A percentile compares a stretch with the other conserved stretches of the same genome.
These are phyloP conservation scores for Diaporthe sp. DNA, from an alignment of 2,329 filamentous ascomycete species.

Conservation along the genomic window DNA sequence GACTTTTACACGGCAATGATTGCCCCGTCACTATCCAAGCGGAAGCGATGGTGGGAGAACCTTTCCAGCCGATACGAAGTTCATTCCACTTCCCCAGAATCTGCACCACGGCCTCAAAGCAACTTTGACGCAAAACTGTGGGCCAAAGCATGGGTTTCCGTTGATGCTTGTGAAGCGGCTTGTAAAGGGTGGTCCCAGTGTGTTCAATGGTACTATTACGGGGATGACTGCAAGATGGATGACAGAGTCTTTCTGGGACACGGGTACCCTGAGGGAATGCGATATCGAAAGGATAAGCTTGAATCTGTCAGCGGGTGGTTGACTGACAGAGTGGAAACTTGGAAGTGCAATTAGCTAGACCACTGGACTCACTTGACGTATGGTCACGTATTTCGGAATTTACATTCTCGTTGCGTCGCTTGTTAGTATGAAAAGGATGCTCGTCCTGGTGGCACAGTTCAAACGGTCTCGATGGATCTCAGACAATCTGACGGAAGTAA, in stretches of 20 bases:
- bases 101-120: slow-evolving; percentile 37
- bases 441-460: no score
- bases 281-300: slow-evolving; percentile 20
- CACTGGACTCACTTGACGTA: no score
- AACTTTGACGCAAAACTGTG: slow-evolving; percentile 39
- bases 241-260: slow-evolving; percentile 43
- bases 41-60: slow-evolving; percentile 46
- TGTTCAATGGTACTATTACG: slow-evolving; percentile 47
- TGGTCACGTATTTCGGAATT: no score
- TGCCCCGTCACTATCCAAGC: slow-evolving; percentile 41
- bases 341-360: slow-evolving; percentile 14
- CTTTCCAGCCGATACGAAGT: slow-evolving; percentile 44
- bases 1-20: slow-evolving; percentile 45
- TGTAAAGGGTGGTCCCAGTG: slow-evolving; percentile 44
- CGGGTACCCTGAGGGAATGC: slow-evolving; percentile 38
- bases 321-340: neutral
- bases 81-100: slow-evolving; percentile 40
- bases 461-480: no score
- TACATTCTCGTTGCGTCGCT: no score
- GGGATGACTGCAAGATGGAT: slow-evolving; percentile 46
- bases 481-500: no score
- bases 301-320: slow-evolving; percentile 29
- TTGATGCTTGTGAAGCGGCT: slow-evolving; percentile 44
- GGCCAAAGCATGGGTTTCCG: slow-evolving; percentile 44
- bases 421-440: no score